A percentile compares a stretch with the other conserved stretches of the same genome.
phyloP scores from a whole-genome alignment of 75 land plant genomes.

The Gnetum montanum region DNA sequence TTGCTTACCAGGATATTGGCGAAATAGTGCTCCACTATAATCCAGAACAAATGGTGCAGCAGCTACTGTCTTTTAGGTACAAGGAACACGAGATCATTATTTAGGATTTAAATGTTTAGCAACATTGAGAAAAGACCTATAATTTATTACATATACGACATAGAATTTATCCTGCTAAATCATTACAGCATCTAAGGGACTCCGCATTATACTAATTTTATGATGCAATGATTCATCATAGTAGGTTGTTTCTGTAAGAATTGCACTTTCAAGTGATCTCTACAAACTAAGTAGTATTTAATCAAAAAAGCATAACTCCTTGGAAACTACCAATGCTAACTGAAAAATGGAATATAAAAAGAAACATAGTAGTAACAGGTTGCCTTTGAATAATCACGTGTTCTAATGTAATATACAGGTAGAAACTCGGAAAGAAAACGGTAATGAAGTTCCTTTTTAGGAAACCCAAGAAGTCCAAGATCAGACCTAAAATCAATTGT shows the following conservation, averaged over 20 bases:
- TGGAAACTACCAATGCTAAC: no score
- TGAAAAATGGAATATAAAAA: no score
- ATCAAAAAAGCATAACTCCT: no score
- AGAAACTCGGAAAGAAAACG: conserved; percentile 86
- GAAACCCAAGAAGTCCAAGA: conserved; percentile 91
- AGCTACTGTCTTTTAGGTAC: conserved; percentile 56
- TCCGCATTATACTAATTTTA: background rate
- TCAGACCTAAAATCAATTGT: conserved; percentile 63
- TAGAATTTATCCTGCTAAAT: background rate
- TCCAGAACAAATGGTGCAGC: conserved; percentile 84
- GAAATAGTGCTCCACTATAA: conserved; percentile 92
- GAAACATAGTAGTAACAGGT: no score
- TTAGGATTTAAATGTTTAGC: no score
- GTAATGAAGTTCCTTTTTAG: conserved; percentile 85
- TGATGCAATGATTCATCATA: no score
- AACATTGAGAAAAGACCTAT: no score
- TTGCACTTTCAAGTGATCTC: no score
- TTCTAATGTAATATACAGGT: conserved; percentile 91
- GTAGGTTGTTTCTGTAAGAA: no score
- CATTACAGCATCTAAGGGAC: background rate
- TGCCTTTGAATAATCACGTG: conserved; percentile 91
- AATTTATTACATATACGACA: no score
- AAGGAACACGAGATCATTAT: no score
- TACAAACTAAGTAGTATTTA: no score
- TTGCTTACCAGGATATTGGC: conserved; percentile 86